Percentiles rank a stretch among this genome's conserved stretches.
These are phyloP conservation scores for Alternaria longipes DNA, from an alignment of 2,329 filamentous ascomycete genomes.

Conservation along the genomic window DNA sequence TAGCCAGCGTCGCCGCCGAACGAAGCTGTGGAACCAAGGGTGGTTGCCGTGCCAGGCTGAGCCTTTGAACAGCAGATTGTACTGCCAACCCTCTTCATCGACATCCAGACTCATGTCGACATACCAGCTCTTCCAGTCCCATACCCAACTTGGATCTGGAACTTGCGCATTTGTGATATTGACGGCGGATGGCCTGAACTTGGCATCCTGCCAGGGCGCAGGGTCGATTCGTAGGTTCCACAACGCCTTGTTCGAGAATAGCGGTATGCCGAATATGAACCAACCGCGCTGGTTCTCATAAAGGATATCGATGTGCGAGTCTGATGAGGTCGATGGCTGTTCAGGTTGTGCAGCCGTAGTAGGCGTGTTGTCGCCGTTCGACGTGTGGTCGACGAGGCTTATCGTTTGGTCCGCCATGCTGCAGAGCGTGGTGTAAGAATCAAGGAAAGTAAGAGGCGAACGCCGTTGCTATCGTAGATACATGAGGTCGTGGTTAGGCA, in stretches of 20 bases:
- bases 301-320: slow-evolving; percentile 74
- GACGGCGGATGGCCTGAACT: slow-evolving; percentile 65
- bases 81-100: slow-evolving; percentile 95
- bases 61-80: slow-evolving; percentile 81
- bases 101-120: slow-evolving; percentile 81
- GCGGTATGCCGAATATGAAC: slow-evolving; percentile 85
- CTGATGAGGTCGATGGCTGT: slow-evolving; percentile 28
- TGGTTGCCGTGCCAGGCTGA: slow-evolving; percentile 82
- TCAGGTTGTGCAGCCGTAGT: slow-evolving; percentile 27
- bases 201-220: slow-evolving; percentile 79
- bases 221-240: slow-evolving; percentile 80
- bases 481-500: slow-evolving; percentile 40
- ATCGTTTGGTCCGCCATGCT: slow-evolving; percentile 69
- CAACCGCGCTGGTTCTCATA: slow-evolving; percentile 95
- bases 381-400: slow-evolving; percentile 66
- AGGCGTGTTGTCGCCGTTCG: slow-evolving; percentile 50
- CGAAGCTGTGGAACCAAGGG: slow-evolving; percentile 94
- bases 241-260: slow-evolving; percentile 88
- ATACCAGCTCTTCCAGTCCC: slow-evolving; percentile 79
- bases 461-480: slow-evolving; percentile 40
- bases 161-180: slow-evolving; percentile 88
- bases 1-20: slow-evolving; percentile 88
- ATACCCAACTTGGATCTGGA: slow-evolving; percentile 94
- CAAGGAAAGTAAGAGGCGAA: slow-evolving; percentile 22
- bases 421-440: slow-evolving; percentile 1